phyloP scores from a whole-genome alignment of 139 green algal genomes.

The Bryopsis sp. region DNA sequence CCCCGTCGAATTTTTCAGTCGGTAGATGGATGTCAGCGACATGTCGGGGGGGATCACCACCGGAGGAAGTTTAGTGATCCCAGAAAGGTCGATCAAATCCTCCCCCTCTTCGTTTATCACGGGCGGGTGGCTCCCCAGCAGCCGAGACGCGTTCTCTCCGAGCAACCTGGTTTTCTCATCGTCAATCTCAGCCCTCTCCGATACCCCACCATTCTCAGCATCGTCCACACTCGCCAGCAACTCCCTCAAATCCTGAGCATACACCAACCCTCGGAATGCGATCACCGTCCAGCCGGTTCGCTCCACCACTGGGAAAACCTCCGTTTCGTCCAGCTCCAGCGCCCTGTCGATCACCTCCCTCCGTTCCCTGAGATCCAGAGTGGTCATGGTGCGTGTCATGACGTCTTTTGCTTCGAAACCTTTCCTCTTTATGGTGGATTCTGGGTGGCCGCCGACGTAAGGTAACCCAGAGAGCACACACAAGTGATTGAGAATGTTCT shows the following conservation, averaged over 20 bases:
- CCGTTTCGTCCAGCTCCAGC: neutral
- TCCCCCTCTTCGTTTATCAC: neutral
- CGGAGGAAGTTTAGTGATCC: neutral
- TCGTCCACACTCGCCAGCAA: too few species aligned
- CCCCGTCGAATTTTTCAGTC: constrained; percentile 4
- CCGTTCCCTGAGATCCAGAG: neutral
- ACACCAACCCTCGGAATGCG: too few species aligned
- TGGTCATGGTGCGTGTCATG: neutral
- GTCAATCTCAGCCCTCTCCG: too few species aligned
- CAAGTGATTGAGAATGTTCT: constrained; percentile 17
- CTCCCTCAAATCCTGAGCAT: too few species aligned
- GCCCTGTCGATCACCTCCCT: neutral
- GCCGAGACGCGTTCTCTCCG: too few species aligned
- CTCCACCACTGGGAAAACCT: neutral
- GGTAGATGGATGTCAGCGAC: neutral
- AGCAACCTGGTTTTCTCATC: too few species aligned
- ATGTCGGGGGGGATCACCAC: constrained; percentile 11
- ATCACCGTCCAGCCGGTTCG: too few species aligned
- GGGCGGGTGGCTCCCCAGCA: too few species aligned
- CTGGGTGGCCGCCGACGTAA: constrained; percentile 17
- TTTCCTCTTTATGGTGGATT: constrained; percentile 12
- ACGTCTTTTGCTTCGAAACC: constrained; percentile 4
- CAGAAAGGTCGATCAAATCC: neutral
- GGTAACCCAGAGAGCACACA: constrained; percentile 6
- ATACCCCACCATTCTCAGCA: too few species aligned